Evolutionary conservation across 108 stramenopile species (phyloP).

Genomic region (Conticribra guillardii): DNA sequence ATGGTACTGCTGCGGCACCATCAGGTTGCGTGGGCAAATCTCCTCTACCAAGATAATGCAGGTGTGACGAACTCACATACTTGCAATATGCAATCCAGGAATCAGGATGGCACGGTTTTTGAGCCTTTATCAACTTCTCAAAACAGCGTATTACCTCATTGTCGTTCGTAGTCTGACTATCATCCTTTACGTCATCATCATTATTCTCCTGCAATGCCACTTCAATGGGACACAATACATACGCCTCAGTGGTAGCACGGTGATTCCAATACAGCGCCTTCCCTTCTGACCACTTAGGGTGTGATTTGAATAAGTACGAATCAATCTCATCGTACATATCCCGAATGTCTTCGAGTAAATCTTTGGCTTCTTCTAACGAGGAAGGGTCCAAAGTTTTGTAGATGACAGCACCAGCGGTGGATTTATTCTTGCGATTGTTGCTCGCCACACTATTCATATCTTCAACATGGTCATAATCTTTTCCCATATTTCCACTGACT

Average conservation of each 20-base stretch:
- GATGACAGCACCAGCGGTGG: conserved; percentile 3
- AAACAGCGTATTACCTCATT: conserved; percentile 46
- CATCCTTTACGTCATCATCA: conserved; percentile 20
- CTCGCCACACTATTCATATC: conserved; percentile 19
- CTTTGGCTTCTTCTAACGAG: conserved; percentile 64
- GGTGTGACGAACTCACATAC: conserved; percentile 34
- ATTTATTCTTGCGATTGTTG: conserved; percentile 33
- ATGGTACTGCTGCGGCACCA: conserved; percentile 31
- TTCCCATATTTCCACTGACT: conserved; percentile 10
- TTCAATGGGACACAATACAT: conserved; percentile 56
- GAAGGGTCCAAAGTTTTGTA: conserved; percentile 47
- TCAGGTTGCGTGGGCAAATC: conserved; percentile 20
- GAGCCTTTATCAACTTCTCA: conserved; percentile 66
- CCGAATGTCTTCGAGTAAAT: conserved; percentile 74
- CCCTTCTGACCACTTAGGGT: conserved; percentile 59
- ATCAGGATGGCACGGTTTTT: conserved; percentile 81
- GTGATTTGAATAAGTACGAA: conserved; percentile 56
- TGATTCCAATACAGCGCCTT: conserved; percentile 61
- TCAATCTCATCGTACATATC: conserved; percentile 82
- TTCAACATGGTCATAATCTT: conserved; percentile 52
- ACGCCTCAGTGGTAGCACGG: conserved; percentile 60
- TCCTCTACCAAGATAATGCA: conserved; percentile 23
- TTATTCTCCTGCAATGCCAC: conserved; percentile 18
- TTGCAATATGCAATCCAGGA: conserved; percentile 59
- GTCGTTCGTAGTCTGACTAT: conserved; percentile 4